Evolutionary conservation across 768 basidiomycete genomes (phyloP).

Genomic region (Suillus variegatus): DNA sequence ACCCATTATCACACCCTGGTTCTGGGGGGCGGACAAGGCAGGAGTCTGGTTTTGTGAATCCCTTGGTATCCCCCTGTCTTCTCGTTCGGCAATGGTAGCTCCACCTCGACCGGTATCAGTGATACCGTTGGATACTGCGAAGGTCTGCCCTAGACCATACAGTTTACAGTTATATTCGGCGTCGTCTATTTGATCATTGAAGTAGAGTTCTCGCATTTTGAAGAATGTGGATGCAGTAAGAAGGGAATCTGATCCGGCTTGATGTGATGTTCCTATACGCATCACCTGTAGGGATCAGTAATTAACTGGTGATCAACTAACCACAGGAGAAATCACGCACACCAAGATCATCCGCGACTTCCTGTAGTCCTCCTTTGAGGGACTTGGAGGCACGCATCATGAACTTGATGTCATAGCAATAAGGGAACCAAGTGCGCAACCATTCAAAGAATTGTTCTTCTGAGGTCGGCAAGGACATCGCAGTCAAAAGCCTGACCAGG

Average conservation of each 20-base stretch:
- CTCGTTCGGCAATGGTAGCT: slow-evolving; percentile 80
- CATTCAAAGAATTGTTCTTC: slow-evolving; percentile 91
- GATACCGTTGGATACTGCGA: slow-evolving; percentile 65
- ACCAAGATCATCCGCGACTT: slow-evolving; percentile 94
- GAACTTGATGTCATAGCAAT: slow-evolving; percentile 96
- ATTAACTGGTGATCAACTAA: neutral
- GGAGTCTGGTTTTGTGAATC: slow-evolving; percentile 63
- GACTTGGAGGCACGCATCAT: slow-evolving; percentile 87
- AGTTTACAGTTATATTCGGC: slow-evolving; percentile 79
- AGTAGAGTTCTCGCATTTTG: slow-evolving; percentile 92
- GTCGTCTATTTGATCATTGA: slow-evolving; percentile 87
- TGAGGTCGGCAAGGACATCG: slow-evolving; percentile 79
- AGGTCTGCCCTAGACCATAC: slow-evolving; percentile 82
- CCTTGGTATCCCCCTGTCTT: slow-evolving; percentile 55
- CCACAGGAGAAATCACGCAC: slow-evolving; percentile 48
- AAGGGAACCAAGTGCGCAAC: slow-evolving; percentile 91
- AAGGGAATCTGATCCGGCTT: slow-evolving; percentile 96
- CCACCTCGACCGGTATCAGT: slow-evolving; percentile 67
- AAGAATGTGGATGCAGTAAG: slow-evolving; percentile 94
- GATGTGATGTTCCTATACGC: slow-evolving; percentile 89
- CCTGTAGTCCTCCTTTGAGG: slow-evolving; percentile 86
- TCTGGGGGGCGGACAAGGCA: slow-evolving; percentile 36
- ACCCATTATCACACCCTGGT: slow-evolving; percentile 48
- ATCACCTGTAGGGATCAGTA: slow-evolving; percentile 57
- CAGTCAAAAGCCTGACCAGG: slow-evolving; percentile 91